phyloP scores from a whole-genome alignment of 331 rosid genomes.

The Pyracantha coccinea region DNA sequence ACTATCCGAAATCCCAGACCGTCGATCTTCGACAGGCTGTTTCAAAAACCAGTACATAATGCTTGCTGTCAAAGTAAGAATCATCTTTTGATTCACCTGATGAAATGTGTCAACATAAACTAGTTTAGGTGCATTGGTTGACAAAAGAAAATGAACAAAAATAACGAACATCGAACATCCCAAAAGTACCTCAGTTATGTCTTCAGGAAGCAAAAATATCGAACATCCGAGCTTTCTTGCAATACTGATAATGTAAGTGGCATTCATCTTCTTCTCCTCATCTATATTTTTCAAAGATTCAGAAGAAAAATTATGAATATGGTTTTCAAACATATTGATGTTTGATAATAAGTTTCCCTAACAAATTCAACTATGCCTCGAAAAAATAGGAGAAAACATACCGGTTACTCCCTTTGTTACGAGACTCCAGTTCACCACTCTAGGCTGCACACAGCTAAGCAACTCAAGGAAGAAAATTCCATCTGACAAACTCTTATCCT shows the following conservation, averaged over 20 bases:
- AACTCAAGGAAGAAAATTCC: conserved; percentile 94
- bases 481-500: conserved; percentile 84
- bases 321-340: too few species aligned
- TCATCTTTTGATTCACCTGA: conserved; percentile 97
- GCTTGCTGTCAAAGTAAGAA: conserved; percentile 90
- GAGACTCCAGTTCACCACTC: conserved; percentile 91
- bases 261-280: conserved; percentile 91
- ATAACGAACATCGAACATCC: not conserved
- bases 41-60: conserved; percentile 91
- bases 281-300: conserved; percentile 33
- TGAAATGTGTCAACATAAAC: not conserved
- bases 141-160: not conserved
- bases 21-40: conserved; percentile 63
- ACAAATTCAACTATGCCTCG: not conserved
- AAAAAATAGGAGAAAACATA: conserved; percentile 15
- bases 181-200: conserved; percentile 73
- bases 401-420: conserved; percentile 85
- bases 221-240: conserved; percentile 98
- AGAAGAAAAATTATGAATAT: not conserved
- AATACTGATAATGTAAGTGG: conserved; percentile 93
- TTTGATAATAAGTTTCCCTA: too few species aligned
- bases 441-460: conserved; percentile 84
- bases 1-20: conserved; percentile 55
- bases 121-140: too few species aligned
- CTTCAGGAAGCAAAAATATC: conserved; percentile 92